Evolutionary conservation across 2,329 filamentous ascomycete species (phyloP), one percentile per base, ranked within the genome.

Genomic region (Venturia aucupariae): DNA sequence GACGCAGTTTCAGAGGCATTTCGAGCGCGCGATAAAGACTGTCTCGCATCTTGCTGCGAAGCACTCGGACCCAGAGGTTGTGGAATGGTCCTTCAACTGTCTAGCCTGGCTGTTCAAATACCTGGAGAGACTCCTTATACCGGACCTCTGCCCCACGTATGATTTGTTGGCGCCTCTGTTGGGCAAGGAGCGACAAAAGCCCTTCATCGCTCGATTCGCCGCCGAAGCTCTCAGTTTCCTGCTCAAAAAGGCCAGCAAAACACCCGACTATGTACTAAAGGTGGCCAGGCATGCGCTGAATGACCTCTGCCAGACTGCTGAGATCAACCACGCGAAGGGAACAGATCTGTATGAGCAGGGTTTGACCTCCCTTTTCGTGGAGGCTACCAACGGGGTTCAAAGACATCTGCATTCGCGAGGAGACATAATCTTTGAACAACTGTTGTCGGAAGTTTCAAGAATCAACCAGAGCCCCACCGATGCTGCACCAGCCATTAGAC

Each of bases 71-170:
- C 87, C 90, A 32, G 90, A 92, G 67, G 92, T 95, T n/a, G 90
- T 97, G 61, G 94, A 99, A 77, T 97, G 93, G 92, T 93, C 90
- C 61, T 99, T 99, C 77, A 91, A 88, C 15, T 92, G 90, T 69
- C 81, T 99, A 64, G 92, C 94, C 57, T 99, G 95, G 81, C 81
- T 97, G 48, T 97, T 99, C 84, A 99, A 99, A 74, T 97, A 97
- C 72, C 84, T 99, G 5, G 95, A 92, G 2, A 87, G 90, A 68
- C 82, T 97, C 0, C 77, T 99, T 27, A 89, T 94, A 0, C 88
- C 91, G 4, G 90, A 99, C 72, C 77, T 99, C 67, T 82, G 90
- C 67, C 91, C 93, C 59, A 87, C 95, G 1, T 92, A 91, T 72
- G 84, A 90, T 71, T 85, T 94, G 62, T 86, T 99, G 79, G 84